A percentile compares a stretch with the other conserved stretches of the same genome.
Conservation (phyloP, 257 asterid genomes). For the Salvia miltiorrhiza region DNA sequence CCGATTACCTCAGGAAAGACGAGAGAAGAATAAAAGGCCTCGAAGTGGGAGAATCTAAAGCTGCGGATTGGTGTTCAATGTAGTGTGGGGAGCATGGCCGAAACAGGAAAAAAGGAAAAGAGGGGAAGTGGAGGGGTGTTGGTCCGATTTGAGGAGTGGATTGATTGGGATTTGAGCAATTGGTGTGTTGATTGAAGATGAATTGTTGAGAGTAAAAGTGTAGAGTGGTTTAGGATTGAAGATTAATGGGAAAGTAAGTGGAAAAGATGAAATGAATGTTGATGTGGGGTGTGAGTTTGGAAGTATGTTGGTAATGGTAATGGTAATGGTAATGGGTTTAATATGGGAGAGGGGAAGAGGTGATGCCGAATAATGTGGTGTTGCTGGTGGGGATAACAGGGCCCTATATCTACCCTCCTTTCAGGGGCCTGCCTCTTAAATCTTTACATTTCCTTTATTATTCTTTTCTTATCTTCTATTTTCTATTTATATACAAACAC, state of each 20-base stretch:
- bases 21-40: slow-evolving; percentile 28
- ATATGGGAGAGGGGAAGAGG: neutral
- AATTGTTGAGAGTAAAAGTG: slow-evolving; percentile 12
- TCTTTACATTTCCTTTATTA: too few species aligned
- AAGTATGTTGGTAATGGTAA: slow-evolving; percentile 8
- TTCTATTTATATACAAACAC: too few species aligned
- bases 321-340: slow-evolving; percentile 6
- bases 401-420: neutral
- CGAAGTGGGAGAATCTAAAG: slow-evolving; percentile 28
- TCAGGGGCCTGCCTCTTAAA: neutral
- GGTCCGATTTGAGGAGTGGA: neutral
- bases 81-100: slow-evolving; percentile 20
- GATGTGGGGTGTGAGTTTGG: slow-evolving; percentile 29
- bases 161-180: slow-evolving; percentile 14
- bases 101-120: neutral
- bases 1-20: neutral
- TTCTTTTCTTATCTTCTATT: too few species aligned
- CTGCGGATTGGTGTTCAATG: slow-evolving; percentile 21
- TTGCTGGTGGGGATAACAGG: slow-evolving; percentile 6
- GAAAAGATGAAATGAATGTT: neutral
- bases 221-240: neutral
- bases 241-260: slow-evolving; percentile 8
- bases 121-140: neutral
- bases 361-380: slow-evolving; percentile 7
- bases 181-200: slow-evolving; percentile 21